phyloP scores from a whole-genome alignment of 257 asterid genomes.

The Solanum pennellii region DNA sequence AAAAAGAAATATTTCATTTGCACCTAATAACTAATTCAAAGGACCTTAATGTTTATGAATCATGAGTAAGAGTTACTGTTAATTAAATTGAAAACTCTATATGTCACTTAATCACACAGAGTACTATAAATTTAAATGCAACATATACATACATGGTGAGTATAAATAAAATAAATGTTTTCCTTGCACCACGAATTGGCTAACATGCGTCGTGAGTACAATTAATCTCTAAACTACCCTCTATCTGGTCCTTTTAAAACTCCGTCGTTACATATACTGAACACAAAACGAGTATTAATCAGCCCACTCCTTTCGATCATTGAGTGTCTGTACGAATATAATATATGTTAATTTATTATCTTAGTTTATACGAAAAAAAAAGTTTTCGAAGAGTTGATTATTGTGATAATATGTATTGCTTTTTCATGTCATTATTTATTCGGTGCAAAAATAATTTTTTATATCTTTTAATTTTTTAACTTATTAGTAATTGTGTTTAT shows the following conservation, averaged over 20 bases:
- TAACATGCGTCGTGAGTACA: constrained; percentile 3
- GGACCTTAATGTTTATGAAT: not conserved
- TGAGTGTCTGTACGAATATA: rapidly evolving
- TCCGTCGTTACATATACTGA: not conserved
- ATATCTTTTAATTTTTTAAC: no score
- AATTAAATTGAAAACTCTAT: not conserved
- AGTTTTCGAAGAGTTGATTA: no score
- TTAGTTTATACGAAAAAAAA: no score
- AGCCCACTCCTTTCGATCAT: not conserved
- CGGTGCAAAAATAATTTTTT: no score
- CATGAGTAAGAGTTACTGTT: not conserved
- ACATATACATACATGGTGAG: not conserved
- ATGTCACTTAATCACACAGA: not conserved
- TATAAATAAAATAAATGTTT: no score
- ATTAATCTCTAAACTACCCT: not conserved
- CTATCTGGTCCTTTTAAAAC: not conserved
- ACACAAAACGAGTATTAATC: constrained; percentile 4
- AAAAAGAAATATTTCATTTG: not conserved
- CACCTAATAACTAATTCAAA: not conserved
- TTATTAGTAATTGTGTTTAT: no score
- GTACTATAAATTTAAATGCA: not conserved
- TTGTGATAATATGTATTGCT: no score
- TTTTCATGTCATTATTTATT: no score
- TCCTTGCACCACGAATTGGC: not conserved
- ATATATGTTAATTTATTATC: no score